phyloP scores from a whole-genome alignment of 257 asterid genomes.

The Salvia miltiorrhiza region DNA sequence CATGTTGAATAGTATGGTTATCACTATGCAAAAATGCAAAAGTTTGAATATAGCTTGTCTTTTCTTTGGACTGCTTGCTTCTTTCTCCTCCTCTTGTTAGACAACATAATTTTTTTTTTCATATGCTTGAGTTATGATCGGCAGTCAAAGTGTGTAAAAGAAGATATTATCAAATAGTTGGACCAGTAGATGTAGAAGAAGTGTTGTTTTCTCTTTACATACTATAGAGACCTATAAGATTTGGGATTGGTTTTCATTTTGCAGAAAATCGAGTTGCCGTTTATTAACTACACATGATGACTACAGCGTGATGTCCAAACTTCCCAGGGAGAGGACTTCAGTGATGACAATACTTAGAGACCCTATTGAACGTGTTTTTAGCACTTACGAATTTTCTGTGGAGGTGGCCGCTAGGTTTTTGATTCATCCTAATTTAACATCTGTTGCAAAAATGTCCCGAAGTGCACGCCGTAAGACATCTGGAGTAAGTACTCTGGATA shows the following conservation, averaged over 20 bases:
- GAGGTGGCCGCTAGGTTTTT: conserved; percentile 97
- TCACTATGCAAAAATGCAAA: conserved; percentile 8
- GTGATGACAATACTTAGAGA: conserved; percentile 89
- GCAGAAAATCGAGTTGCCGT: conserved; percentile 83
- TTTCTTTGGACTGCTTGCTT: neutral
- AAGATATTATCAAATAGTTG: conserved; percentile 7
- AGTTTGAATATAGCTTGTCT: neutral
- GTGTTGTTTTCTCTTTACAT: neutral
- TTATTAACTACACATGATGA: conserved; percentile 91
- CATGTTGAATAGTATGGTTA: neutral
- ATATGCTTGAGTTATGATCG: neutral
- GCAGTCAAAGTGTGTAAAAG: neutral
- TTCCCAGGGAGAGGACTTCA: conserved; percentile 75
- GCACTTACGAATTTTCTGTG: conserved; percentile 92
- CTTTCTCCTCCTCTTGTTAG: conserved; percentile 1
- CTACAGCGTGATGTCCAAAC: conserved; percentile 82
- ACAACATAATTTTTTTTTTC: conserved; percentile 1
- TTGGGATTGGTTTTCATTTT: conserved; percentile 15
- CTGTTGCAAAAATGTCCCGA: conserved; percentile 54
- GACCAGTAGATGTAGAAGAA: neutral
- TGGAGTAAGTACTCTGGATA: conserved; percentile 82
- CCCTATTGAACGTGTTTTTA: conserved; percentile 92
- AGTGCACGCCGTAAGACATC: conserved; percentile 51
- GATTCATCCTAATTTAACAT: conserved; percentile 88
- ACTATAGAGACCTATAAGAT: conserved; percentile 19